Base-by-base conservation (phyloP, 176 grass and related monocot species). In the Hyparrhenia diplandra region DNA sequence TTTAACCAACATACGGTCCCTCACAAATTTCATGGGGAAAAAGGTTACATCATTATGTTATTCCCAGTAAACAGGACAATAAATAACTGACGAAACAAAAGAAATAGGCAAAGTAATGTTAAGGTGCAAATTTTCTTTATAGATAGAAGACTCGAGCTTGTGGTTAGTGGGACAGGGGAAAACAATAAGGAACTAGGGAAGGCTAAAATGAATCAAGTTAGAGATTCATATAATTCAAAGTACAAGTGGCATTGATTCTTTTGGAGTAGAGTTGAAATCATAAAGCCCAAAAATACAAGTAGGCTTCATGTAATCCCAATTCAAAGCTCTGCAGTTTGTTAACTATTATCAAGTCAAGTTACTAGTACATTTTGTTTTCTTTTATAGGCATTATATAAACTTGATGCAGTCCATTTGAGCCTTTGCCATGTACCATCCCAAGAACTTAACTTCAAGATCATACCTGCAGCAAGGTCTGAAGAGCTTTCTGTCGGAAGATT, bases 401-500 rank as follows among this genome's bases (percentile, higher is more conserved):
- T 58, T 60, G 57, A 63, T 12, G 82, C 14, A 83, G 39, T 79
- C 36, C n/a, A 73, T 77, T 71, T 65, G n/a, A 65, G 76, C 35
- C 55, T 5, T 69, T 67, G 71, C 68, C 72, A 77, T 91, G 73
- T 66, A 88, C 62, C 60, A 90, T 66, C n/a, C 62, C 60, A 90
- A 67, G 52, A 83, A 71, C 77, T 87, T 34, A 80, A 67, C 23
- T 73, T 49, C 37, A 72, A 58, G 24, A n/a, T 37, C 79, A 42
- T 95, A 98, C 96, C 92, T 95, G 79, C 54, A 98, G 79, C 43
- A 93, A 81, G 61, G 96, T 95, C 82, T 95, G 92, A 87, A 98
- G 90, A 76, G 92, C 92, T 85, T 86, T 98, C 30, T 88, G 85
- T 84, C 85, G 55, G 82, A 95, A 94, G 20, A 88, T 80, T 84